phyloP scores from a whole-genome alignment of 192 early-diverging fungal genomes.

The Thamnidium elegans region DNA sequence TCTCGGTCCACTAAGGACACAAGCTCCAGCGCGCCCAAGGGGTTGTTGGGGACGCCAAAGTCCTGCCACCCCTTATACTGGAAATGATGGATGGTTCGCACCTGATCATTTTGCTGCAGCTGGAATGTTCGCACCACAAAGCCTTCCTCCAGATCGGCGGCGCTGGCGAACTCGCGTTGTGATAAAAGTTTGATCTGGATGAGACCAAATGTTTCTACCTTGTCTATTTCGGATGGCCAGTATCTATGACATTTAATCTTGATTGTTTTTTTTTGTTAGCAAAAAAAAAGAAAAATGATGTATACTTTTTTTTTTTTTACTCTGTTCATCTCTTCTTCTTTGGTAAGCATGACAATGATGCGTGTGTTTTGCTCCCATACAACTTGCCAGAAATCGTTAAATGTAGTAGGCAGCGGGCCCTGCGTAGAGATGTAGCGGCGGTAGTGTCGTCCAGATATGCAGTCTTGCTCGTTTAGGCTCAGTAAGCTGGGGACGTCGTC shows the following conservation, averaged over 20 bases:
- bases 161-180: constrained; percentile 48
- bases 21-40: constrained; percentile 49
- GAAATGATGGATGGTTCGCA: constrained; percentile 45
- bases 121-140: constrained; percentile 7
- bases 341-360: constrained; percentile 94
- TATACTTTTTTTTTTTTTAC: constrained; percentile 32
- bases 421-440: constrained; percentile 55
- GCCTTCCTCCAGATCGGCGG: not conserved
- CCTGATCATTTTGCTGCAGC: constrained; percentile 39
- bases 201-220: constrained; percentile 43
- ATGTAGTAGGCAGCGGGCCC: constrained; percentile 81
- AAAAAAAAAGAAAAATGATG: too few species aligned
- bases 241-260: constrained; percentile 83
- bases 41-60: constrained; percentile 72
- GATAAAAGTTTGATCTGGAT: constrained; percentile 51
- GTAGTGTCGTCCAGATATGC: not conserved
- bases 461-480: too few species aligned
- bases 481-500: too few species aligned
- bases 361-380: constrained; percentile 84
- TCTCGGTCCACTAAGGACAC: too few species aligned
- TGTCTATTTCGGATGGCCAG: constrained; percentile 64
- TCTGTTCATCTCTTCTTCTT: constrained; percentile 82
- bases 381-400: constrained; percentile 93
- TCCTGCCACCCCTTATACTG: constrained; percentile 91
- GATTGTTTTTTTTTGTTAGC: not conserved